A percentile compares a stretch with the other conserved stretches of the same genome.
Conservation (phyloP, 208 protist species). For the Crithidia expoeki region DNA sequence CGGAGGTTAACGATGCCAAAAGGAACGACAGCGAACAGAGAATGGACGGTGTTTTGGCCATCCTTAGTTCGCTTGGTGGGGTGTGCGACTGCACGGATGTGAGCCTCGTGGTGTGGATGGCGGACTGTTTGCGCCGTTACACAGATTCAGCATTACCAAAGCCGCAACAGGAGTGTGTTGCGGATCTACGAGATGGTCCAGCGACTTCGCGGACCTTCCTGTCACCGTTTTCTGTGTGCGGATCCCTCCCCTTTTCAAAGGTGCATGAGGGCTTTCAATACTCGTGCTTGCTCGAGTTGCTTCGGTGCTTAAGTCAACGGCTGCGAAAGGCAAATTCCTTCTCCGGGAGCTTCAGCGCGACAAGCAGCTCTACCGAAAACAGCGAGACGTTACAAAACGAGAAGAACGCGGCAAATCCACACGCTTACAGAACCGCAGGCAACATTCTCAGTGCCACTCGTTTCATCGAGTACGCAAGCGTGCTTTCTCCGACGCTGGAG, state of each 20-base stretch:
- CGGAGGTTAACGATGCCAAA: background rate
- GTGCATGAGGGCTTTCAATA: no score
- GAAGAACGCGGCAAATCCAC: background rate
- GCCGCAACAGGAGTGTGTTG: background rate
- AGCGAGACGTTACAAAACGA: no score
- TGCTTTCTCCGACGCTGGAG: background rate
- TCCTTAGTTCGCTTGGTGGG: background rate
- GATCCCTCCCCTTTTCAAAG: no score
- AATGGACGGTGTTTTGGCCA: background rate
- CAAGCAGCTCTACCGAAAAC: background rate
- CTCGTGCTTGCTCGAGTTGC: constrained; percentile 8
- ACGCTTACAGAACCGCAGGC: no score
- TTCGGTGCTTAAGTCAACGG: constrained; percentile 4
- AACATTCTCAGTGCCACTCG: background rate
- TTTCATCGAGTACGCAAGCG: constrained; percentile 7
- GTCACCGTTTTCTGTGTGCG: background rate
- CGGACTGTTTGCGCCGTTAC: background rate
- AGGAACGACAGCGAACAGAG: background rate
- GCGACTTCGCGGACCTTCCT: no score
- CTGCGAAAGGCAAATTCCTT: background rate
- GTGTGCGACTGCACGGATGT: constrained; percentile 18
- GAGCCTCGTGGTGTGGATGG: constrained; percentile 23
- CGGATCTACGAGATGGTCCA: no score
- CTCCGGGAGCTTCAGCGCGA: no score
- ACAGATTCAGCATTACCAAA: no score